These are phyloP conservation scores for Tephrocybe sp. DNA, from an alignment of 768 basidiomycete genomes.

Conservation along the genomic window DNA sequence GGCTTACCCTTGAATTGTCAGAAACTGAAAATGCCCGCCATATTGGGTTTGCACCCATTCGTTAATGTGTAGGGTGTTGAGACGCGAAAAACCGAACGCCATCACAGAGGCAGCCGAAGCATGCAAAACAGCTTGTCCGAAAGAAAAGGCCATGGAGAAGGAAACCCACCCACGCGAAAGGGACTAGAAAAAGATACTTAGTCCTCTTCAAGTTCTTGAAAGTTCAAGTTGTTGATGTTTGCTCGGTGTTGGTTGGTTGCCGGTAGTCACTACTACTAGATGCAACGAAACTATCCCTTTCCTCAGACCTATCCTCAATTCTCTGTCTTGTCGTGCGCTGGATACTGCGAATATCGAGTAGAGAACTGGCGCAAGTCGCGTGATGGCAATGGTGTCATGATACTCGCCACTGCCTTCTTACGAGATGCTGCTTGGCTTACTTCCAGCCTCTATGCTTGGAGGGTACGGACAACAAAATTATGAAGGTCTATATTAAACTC, in stretches of 20 bases:
- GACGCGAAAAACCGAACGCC: slow-evolving; percentile 34
- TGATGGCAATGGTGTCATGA: slow-evolving; percentile 35
- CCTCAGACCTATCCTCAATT: slow-evolving; percentile 46
- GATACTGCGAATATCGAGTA: slow-evolving; percentile 61
- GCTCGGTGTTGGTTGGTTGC: neutral
- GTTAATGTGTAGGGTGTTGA: slow-evolving; percentile 26
- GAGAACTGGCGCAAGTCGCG: slow-evolving; percentile 50
- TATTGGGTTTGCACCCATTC: slow-evolving; percentile 41
- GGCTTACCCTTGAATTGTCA: slow-evolving; percentile 77
- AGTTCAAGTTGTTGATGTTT: neutral
- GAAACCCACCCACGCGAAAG: no score
- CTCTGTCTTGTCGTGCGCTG: slow-evolving; percentile 41
- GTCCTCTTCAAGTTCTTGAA: neutral
- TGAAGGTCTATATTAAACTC: neutral
- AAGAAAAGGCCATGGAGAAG: slow-evolving; percentile 4
- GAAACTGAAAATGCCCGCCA: slow-evolving; percentile 69
- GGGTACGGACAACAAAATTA: slow-evolving; percentile 17
- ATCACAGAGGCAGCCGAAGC: slow-evolving; percentile 31
- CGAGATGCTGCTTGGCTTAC: slow-evolving; percentile 33
- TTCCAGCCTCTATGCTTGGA: slow-evolving; percentile 29
- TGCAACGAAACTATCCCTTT: no score
- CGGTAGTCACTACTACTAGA: no score
- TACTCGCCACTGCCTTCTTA: slow-evolving; percentile 30
- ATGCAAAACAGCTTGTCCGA: slow-evolving; percentile 25
- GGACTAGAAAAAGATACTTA: no score